phyloP scores from a whole-genome alignment of 1,139 yeast genomes.

The Candida glucosophila region DNA sequence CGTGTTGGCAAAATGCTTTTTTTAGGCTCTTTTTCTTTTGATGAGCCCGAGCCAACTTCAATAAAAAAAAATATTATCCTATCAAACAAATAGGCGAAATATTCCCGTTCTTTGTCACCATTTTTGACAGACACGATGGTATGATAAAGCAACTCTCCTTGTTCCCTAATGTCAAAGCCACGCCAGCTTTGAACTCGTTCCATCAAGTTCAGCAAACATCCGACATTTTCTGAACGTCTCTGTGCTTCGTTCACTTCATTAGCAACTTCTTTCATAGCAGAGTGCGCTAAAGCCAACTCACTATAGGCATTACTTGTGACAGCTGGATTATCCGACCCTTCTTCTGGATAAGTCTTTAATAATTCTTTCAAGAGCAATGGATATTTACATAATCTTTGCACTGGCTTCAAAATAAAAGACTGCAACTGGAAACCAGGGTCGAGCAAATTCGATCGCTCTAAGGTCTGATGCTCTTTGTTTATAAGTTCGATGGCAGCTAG shows the following conservation, averaged over 20 bases:
- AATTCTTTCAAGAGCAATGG: conserved; percentile 77
- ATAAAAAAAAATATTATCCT: conserved; percentile 75
- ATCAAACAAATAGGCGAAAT: conserved; percentile 83
- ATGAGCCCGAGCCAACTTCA: conserved; percentile 22
- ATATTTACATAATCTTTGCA: conserved; percentile 89
- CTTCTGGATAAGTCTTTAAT: conserved; percentile 46
- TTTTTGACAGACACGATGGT: conserved; percentile 73
- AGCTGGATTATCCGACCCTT: conserved; percentile 11
- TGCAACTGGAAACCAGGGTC: conserved; percentile 88
- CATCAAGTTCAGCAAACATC: conserved; percentile 56
- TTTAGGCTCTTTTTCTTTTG: conserved; percentile 19
- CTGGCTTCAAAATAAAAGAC: conserved; percentile 84
- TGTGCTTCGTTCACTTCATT: conserved; percentile 88
- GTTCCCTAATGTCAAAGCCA: conserved; percentile 75
- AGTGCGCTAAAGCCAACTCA: conserved; percentile 64
- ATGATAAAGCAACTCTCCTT: conserved; percentile 78
- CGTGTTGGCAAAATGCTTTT: conserved; percentile 31
- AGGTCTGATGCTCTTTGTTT: conserved; percentile 49
- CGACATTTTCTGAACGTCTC: conserved; percentile 82
- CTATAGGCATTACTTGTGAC: conserved; percentile 47
- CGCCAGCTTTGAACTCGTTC: conserved; percentile 86
- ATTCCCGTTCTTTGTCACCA: conserved; percentile 77
- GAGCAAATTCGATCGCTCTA: conserved; percentile 51
- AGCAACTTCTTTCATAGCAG: conserved; percentile 62
- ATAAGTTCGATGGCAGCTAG: conserved; percentile 80